A percentile compares a stretch with the other conserved stretches of the same genome.
phyloP scores from a whole-genome alignment of 257 asterid genomes.

The Ajuga chamaepitys region DNA sequence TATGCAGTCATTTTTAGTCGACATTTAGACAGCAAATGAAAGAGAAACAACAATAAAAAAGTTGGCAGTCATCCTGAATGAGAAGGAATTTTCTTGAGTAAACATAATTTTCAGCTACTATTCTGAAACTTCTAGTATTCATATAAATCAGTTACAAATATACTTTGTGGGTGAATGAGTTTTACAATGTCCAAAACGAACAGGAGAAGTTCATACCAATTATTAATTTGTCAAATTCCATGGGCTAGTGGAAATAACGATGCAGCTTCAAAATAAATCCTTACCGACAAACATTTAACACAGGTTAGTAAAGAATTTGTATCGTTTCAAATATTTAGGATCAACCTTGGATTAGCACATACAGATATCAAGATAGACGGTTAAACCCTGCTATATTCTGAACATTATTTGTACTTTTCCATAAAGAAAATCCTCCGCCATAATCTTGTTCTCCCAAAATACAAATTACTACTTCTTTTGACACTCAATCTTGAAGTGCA shows the following conservation, averaged over 20 bases:
- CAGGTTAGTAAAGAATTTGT: not conserved
- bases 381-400: too few species aligned
- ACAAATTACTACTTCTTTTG: too few species aligned
- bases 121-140: not conserved
- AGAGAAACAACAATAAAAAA: not conserved
- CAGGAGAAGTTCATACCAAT: not conserved
- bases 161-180: not conserved
- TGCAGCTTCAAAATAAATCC: not conserved
- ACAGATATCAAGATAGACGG: too few species aligned
- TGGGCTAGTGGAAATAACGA: not conserved
- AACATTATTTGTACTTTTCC: too few species aligned
- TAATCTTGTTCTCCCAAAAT: too few species aligned
- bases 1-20: not conserved
- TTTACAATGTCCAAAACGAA: not conserved
- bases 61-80: too few species aligned
- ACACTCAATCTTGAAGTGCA: too few species aligned
- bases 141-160: not conserved
- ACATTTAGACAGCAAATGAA: not conserved
- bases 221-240: not conserved
- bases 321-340: not conserved
- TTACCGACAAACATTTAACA: not conserved
- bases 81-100: not conserved
- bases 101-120: not conserved
- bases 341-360: not conserved
- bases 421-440: too few species aligned